Evolutionary conservation across 441 rosid genomes (phyloP).

Genomic region (Raphanus hybrid): DNA sequence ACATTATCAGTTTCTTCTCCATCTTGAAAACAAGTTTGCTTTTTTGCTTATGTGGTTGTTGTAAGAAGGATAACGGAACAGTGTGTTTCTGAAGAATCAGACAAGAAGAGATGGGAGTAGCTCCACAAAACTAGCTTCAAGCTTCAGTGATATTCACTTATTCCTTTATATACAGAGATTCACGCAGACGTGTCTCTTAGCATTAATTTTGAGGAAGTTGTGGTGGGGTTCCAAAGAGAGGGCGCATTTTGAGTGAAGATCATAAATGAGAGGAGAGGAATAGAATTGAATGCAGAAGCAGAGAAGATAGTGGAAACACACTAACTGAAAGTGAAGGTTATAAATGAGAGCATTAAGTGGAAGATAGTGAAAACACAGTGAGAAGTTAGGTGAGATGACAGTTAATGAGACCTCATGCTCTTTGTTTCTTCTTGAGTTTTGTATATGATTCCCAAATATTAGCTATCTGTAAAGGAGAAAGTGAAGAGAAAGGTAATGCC

Average conservation of each 20-base stretch:
- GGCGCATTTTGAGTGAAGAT: slow-evolving; percentile 37
- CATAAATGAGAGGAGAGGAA: slow-evolving; percentile 42
- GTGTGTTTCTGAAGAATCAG: slow-evolving; percentile 7
- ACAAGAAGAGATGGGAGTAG: slow-evolving; percentile 18
- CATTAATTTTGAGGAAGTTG: slow-evolving; percentile 10
- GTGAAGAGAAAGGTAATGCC: slow-evolving; percentile 20
- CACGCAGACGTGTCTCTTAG: slow-evolving; percentile 16
- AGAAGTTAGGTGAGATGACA: slow-evolving; percentile 34
- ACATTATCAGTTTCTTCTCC: slow-evolving; percentile 14
- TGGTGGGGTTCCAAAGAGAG: slow-evolving; percentile 21
- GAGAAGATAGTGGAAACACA: slow-evolving; percentile 41
- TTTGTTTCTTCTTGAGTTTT: slow-evolving; percentile 21
- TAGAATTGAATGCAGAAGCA: slow-evolving; percentile 28
- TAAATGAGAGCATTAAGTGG: slow-evolving; percentile 37
- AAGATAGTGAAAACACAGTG: slow-evolving; percentile 30
- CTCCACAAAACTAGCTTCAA: slow-evolving; percentile 16
- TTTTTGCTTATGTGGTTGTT: slow-evolving; percentile 1
- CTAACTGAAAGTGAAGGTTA: slow-evolving; percentile 34
- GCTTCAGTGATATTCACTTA: slow-evolving; percentile 2
- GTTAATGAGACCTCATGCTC: slow-evolving; percentile 42
- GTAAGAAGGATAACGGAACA: not conserved
- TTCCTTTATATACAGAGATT: slow-evolving; percentile 8
- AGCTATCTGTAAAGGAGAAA: slow-evolving; percentile 25
- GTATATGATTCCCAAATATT: slow-evolving; percentile 13
- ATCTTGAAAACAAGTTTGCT: slow-evolving; percentile 21